Base-by-base conservation (phyloP, 2,329 filamentous ascomycete genomes). In the Nothophaeocryptopus gaeumannii region DNA sequence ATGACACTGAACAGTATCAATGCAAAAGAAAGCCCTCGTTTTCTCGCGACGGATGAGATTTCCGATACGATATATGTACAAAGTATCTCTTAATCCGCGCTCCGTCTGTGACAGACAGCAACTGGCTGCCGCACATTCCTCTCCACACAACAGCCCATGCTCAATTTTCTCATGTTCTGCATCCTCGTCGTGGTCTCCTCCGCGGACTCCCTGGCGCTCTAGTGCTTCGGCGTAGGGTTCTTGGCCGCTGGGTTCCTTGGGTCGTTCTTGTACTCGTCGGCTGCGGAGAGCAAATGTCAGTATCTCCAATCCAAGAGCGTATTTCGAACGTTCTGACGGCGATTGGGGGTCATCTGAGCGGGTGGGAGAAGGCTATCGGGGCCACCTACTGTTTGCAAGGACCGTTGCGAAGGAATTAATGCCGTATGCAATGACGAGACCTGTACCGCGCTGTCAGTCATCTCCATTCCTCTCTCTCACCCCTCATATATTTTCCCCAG, bases 211-310 rank as follows among this genome's bases (percentile, higher is more conserved):
- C 39, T 39, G 12, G 11, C 31, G 11, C 12, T 52, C 51, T 64
- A 65, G 57, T 67, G 61, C 49, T 53, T 64, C 44, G 53, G 47
- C 44, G 55, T 63, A 62, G 70, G 72, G 41, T 64, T 66, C 46
- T 78, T 77, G 61, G 41, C 40, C 15, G 42, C 38, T 48, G 84
- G 84, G 82, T 96, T 96, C 74, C 91, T 85, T 62, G 91, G 89
- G 76, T 97, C 92, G 80, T 96, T 95, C 85, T 91, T 95, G 83
- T 82, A 96, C 78, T 97, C 89, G 65, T 88, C 88, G 78, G 84
- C 92, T 97, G 64, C 58, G 20, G 37, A 34, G 8, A 12, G 31
- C 29, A 49, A 32, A 26, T 26, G 20, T 26, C 20, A 56, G 48
- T 53, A 47, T 50, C n/a, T 35, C 7, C 20, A 26, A 26, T 35